Conservation (phyloP, 1,139 yeast species). For the Taiozyma sp. region DNA sequence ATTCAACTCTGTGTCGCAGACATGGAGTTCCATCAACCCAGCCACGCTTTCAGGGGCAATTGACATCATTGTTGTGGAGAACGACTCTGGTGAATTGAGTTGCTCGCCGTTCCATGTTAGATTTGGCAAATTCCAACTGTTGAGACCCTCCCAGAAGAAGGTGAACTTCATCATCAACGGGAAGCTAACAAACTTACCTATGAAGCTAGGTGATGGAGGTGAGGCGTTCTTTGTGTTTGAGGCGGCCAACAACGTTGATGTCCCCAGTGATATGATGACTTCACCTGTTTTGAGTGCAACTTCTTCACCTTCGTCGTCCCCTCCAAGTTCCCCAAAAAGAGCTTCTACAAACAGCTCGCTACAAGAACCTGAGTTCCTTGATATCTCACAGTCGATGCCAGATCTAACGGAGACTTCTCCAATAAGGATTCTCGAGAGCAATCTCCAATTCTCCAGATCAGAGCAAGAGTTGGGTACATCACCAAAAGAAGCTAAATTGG, state of each 20-base stretch:
- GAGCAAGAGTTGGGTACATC: conserved; percentile 9
- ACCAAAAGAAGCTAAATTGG: conserved; percentile 44
- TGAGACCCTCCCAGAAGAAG: conserved; percentile 95
- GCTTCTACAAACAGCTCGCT: conserved; percentile 12
- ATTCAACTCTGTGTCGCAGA: conserved; percentile 89
- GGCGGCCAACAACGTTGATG: conserved; percentile 53
- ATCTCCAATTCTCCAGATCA: conserved; percentile 2
- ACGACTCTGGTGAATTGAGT: conserved; percentile 73
- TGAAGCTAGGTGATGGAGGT: conserved; percentile 97
- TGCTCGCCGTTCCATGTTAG: conserved; percentile 97
- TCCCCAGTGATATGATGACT: conserved; percentile 77
- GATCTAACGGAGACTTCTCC: conserved; percentile 8
- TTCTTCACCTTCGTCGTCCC: conserved; percentile 59
- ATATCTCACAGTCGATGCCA: conserved; percentile 28
- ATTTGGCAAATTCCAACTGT: conserved; percentile 88
- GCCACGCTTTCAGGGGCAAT: conserved; percentile 96
- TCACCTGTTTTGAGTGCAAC: conserved; percentile 90
- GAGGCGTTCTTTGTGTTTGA: conserved; percentile 98
- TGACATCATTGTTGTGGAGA: conserved; percentile 95
- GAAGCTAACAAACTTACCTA: conserved; percentile 74
- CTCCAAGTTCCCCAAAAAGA: conserved; percentile 29
- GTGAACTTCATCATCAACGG: conserved; percentile 88
- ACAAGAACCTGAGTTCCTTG: conserved; percentile 57
- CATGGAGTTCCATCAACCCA: conserved; percentile 96
- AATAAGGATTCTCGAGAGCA: neutral